Base-by-base conservation (phyloP, 345 rosid species). In the Raphanus sativus region DNA sequence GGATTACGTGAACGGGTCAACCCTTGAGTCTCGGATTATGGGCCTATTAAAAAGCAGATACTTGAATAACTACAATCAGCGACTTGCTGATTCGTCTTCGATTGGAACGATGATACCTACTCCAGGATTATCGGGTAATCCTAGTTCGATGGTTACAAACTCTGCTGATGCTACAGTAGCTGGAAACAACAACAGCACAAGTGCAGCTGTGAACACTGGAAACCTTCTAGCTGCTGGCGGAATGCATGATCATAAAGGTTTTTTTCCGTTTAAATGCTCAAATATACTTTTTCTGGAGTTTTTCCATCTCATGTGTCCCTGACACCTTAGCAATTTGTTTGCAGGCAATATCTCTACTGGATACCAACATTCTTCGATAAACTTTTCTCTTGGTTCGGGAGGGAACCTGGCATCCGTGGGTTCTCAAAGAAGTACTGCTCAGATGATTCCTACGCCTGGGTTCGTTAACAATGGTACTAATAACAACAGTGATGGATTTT, bases 381-480 rank as follows among this genome's bases (percentile, higher is more conserved):
- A 85, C 75, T 87, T 84, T 86, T 76, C 88, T 66, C 83, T 87
- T 79, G 86, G 86, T 76, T 85, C 95, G 74, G 85, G 90, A 86
- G 97, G 91, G 52, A 92, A 75, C 81, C 79, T 88, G 90, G 75
- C 94, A 52, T 84, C 97, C 54, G 59, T 84, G 83, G 85, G 90
- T 63, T 77, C 80, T 45, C 94, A 86, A 73, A 85, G 80, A 73
- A 85, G 83, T 85, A 50, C 83, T 63, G 82, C 89, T 81, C 96
- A 88, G 79, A 92, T 95, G 98, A 90, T 95, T 80, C 99, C 99
- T 65, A 89, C 98, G 55, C 99, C 99, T 70, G 98, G 99, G 52
- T 92, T 87, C 62, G 86, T 75, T 68, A 83, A 62, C 59, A 84
- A 64, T 77, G 79, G 11, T 78, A 45, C 45, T 71, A 85, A 60